A percentile compares a stretch with the other conserved stretches of the same genome.
phyloP scores from a whole-genome alignment of 371 early-diverging fungal species.

The Funneliformis caledonium region DNA sequence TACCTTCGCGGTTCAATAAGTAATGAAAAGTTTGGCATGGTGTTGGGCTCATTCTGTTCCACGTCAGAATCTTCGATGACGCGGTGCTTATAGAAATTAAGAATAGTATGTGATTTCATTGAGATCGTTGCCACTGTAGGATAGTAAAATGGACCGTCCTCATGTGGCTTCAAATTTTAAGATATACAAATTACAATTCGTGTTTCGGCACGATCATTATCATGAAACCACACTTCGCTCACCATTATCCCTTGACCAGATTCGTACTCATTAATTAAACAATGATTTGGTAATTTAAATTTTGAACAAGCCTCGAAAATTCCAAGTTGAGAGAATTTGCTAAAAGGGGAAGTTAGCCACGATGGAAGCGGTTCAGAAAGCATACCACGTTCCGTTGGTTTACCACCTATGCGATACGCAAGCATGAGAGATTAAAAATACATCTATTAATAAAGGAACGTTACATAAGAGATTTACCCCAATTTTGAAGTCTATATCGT shows the following conservation, averaged over 20 bases:
- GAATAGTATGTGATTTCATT: constrained; percentile 53
- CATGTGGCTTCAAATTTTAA: constrained; percentile 53
- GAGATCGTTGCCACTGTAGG: constrained; percentile 64
- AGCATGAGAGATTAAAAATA: not conserved
- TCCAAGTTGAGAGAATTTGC: constrained; percentile 43
- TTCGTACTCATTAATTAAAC: constrained; percentile 63
- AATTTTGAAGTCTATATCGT: constrained; percentile 51
- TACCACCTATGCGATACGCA: constrained; percentile 43
- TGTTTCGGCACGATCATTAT: not conserved
- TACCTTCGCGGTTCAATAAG: constrained; percentile 43
- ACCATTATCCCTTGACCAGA: constrained; percentile 68
- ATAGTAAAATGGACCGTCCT: constrained; percentile 63
- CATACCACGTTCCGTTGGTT: constrained; percentile 48
- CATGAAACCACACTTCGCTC: not conserved
- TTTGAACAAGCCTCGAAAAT: constrained; percentile 43
- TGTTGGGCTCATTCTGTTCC: not conserved
- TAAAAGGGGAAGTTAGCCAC: constrained; percentile 49
- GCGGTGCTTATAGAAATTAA: constrained; percentile 51
- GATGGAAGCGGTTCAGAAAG: constrained; percentile 50
- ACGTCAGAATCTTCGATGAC: not conserved
- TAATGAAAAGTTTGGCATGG: too few relatives aligned
- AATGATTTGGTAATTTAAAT: constrained; percentile 51
- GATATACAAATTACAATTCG: not conserved
- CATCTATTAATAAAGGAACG: not conserved
- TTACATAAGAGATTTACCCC: constrained; percentile 45